phyloP scores from a whole-genome alignment of 1,284 basidiomycete genomes.

The Naganishia cerealis region DNA sequence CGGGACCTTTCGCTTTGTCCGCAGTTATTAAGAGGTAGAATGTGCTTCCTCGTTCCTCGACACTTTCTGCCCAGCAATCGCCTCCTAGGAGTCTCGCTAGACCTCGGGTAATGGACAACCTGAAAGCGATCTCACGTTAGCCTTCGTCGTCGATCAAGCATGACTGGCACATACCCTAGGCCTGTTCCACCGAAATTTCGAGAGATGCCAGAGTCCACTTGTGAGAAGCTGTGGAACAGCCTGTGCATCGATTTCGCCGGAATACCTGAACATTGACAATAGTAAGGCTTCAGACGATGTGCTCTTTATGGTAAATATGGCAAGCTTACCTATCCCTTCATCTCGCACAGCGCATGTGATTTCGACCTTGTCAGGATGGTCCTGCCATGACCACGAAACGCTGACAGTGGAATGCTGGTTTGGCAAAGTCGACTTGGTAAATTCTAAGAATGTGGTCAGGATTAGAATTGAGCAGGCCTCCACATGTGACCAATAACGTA shows the following conservation, averaged over 20 bases:
- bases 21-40: conserved; percentile 48
- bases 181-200: conserved; percentile 37
- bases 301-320: neutral
- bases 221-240: conserved; percentile 50
- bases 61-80: conserved; percentile 47
- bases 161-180: conserved; percentile 38
- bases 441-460: conserved; percentile 35
- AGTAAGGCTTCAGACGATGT: neutral
- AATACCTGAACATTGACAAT: conserved; percentile 10
- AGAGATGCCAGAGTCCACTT: conserved; percentile 50
- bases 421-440: conserved; percentile 36
- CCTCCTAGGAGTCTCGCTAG: conserved; percentile 47
- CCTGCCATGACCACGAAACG: conserved; percentile 26
- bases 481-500: neutral
- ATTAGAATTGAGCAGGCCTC: neutral
- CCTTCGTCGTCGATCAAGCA: neutral
- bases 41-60: conserved; percentile 45
- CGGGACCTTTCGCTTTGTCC: neutral
- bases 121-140: neutral
- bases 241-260: conserved; percentile 40
- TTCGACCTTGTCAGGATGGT: conserved; percentile 24
- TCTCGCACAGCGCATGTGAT: conserved; percentile 43
- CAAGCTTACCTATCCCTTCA: conserved; percentile 41
- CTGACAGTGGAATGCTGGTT: conserved; percentile 28
- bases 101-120: conserved; percentile 48